Conservation (phyloP, 139 green algal species). For the Chlamydomonas schloesseri region DNA sequence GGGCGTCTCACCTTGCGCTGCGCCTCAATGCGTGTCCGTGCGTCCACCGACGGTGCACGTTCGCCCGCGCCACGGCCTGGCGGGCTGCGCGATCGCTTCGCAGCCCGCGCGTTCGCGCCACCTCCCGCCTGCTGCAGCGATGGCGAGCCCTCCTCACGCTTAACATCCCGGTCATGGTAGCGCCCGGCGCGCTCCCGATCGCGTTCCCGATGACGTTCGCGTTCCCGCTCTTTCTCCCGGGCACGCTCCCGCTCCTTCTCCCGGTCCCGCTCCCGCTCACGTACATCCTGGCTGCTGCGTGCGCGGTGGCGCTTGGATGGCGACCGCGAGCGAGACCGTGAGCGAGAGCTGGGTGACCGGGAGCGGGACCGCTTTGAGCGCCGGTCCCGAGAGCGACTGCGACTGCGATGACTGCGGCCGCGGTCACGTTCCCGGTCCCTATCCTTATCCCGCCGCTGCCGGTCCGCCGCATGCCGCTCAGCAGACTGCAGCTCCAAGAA, state of each 20-base stretch:
- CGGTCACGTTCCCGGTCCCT: background rate
- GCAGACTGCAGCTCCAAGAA: conserved; percentile 23
- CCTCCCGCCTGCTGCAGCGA: background rate
- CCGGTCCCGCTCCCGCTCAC: background rate
- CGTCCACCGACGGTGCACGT: no score
- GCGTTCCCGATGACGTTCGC: background rate
- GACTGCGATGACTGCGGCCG: conserved; percentile 8
- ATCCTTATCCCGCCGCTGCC: background rate
- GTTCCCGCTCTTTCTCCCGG: background rate
- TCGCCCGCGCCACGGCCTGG: background rate
- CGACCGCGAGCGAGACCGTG: background rate
- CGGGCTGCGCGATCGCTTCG: conserved; percentile 11
- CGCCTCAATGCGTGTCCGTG: background rate
- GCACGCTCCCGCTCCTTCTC: background rate
- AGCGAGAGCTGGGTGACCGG: background rate
- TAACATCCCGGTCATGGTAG: background rate
- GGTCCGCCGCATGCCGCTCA: background rate
- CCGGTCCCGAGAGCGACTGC: conserved; percentile 7
- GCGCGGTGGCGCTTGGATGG: conserved; percentile 2
- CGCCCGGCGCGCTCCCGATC: background rate
- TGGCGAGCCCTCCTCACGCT: background rate
- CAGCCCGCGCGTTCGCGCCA: background rate
- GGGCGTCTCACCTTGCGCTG: background rate
- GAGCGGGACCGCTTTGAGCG: conserved; percentile 35
- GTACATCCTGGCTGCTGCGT: background rate